These are phyloP conservation scores for Sporothrix luriei DNA, from an alignment of 2,329 filamentous ascomycete species.

Conservation along the genomic window DNA sequence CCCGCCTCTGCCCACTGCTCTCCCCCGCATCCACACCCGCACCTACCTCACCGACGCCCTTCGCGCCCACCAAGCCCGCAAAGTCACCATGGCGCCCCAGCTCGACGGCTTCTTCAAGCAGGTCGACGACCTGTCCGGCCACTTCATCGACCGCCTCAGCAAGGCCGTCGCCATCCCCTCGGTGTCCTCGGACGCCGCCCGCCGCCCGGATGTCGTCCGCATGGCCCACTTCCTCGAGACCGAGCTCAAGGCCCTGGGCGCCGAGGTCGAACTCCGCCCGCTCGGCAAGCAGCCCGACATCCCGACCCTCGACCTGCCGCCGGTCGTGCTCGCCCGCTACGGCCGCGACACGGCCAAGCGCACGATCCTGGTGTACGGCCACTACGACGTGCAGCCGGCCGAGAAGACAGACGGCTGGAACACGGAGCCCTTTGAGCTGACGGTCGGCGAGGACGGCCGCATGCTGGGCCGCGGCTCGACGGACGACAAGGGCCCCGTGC, in stretches of 20 bases:
- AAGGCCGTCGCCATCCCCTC: conserved; percentile 96
- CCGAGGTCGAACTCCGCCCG: conserved; percentile 80
- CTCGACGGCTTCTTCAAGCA: conserved; percentile 92
- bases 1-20: neutral
- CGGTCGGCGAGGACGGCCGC: conserved; percentile 82
- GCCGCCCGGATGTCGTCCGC: conserved; percentile 87
- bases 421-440: conserved; percentile 89
- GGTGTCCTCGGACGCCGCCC: conserved; percentile 86
- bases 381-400: conserved; percentile 98
- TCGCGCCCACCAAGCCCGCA: conserved; percentile 63
- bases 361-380: conserved; percentile 94
- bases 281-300: conserved; percentile 91
- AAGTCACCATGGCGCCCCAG: conserved; percentile 74
- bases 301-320: conserved; percentile 87
- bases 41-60: conserved; percentile 58
- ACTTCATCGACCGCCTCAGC: conserved; percentile 86
- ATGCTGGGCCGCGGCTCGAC: conserved; percentile 97
- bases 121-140: conserved; percentile 75
- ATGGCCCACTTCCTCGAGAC: conserved; percentile 91
- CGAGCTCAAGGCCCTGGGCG: conserved; percentile 82
- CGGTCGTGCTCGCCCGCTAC: conserved; percentile 89
- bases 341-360: conserved; percentile 90
- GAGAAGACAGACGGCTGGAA: conserved; percentile 92
- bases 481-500: conserved; percentile 95
- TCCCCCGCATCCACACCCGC: conserved; percentile 37